Conservation (phyloP, 441 rosid genomes). For the Brassica hybrid region DNA sequence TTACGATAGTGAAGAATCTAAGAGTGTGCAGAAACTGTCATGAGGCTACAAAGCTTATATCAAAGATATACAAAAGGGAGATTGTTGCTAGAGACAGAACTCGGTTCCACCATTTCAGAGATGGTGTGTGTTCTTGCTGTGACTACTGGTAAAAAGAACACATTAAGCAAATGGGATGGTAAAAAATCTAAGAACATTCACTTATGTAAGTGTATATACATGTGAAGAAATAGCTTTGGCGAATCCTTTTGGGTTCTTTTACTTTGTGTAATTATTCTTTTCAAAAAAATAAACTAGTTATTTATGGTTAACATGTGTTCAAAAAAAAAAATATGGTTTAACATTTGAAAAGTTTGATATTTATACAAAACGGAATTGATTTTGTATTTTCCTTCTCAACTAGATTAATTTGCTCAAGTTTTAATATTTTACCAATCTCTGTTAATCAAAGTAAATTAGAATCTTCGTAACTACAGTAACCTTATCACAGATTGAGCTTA, state of each 20-base stretch:
- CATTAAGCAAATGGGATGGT: background rate
- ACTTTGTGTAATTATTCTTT: background rate
- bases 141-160: conserved; percentile 53
- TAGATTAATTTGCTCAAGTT: background rate
- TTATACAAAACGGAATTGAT: background rate
- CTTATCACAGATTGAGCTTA: background rate
- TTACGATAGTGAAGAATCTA: conserved; percentile 82
- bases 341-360: background rate
- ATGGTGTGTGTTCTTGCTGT: conserved; percentile 72
- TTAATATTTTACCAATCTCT: background rate
- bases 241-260: conserved; percentile 1
- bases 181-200: conserved; percentile 3
- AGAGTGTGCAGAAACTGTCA: conserved; percentile 83
- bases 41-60: conserved; percentile 71
- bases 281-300: background rate
- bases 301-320: background rate
- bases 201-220: conserved; percentile 9
- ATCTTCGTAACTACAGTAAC: background rate
- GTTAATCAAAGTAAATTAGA: background rate
- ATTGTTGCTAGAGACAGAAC: conserved; percentile 76
- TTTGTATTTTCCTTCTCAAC: background rate
- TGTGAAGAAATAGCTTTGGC: background rate
- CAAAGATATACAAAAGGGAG: conserved; percentile 74
- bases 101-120: conserved; percentile 76
- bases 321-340: background rate